Evolutionary conservation across 257 asterid species (phyloP), one percentile per base, ranked within the genome.

Genomic region (Buddleja alternifolia): DNA sequence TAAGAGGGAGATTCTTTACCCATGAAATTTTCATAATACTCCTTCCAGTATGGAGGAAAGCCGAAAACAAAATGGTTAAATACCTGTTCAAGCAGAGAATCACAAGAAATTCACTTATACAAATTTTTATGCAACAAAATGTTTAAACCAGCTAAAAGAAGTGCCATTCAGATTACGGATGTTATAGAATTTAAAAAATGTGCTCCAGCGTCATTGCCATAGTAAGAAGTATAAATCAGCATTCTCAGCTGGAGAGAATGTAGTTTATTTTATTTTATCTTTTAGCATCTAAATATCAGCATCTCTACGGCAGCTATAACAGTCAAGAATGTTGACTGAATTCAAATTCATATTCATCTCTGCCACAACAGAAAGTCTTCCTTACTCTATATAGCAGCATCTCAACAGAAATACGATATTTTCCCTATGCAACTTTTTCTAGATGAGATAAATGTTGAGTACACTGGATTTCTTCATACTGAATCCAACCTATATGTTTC

Each of bases 11-110:
- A 66, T 59, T 71, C 80, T 76, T 70, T 73, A 60, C 50, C 77
- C 51, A 69, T 48, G 76, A 63, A 74, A 37, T 74, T 77, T 48
- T 76, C 77, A 52, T 76, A 81, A 60, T 61, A 83, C 62, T 54
- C 79, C 85, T 89, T 87, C 96, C 98, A 92, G 71, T 71, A 61
- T 16, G 84, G 71, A 41, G 98, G 98, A 80, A 92, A 92, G 32
- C 97, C 96, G 29, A 79, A 72, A 64, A 74, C 25, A 74, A 92
- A 92, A 83, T 83, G 86, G 65, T 80, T 32, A 29, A 57, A 80
- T 24, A 87, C 88, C 98, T 92, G 84, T 69, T 75, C 34, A 65
- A 78, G 51, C 53, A 73, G 63, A 21, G 69, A 72, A 66, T 55
- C 63, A 63, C 24, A 16, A 11, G 44, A 50, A 14, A 72, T 74